Base-by-base conservation (phyloP, 2,329 filamentous ascomycete species). In the Monosporascus sp. region DNA sequence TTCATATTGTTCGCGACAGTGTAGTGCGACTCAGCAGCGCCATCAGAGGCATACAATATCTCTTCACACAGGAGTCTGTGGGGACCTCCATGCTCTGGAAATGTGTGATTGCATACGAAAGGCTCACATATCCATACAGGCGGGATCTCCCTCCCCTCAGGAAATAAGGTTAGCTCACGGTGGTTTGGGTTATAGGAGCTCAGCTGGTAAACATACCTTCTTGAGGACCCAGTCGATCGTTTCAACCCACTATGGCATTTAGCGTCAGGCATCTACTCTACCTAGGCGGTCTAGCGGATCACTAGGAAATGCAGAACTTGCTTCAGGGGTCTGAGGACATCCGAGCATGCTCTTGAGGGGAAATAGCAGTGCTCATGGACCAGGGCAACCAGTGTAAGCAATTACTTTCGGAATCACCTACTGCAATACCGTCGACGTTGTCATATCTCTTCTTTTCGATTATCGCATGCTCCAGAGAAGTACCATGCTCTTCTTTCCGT, bases 141-240 rank as follows among this genome's bases (percentile, higher is more conserved):
- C 6, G 46, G 43, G 37, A 59, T 47, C 49, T 51, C 49, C 18
- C 46, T 35, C 31, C 47, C 41, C 48, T 35, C 14, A 35, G 9
- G 5, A 35, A 31, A 14, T 5, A 1, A 35, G 5, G 31, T 35
- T 35, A 35, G 31, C 31, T 11, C 31, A 14, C 31, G 31, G 31
- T 35, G 31, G 9, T 35, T 31, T 9, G 9, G 31, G 9, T 11
- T 35, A 35, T 35, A 35, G 31, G 31, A 35, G 31, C 31, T 35
- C 31, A 35, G 31, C 31, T 35, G 9, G 52, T 50, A 31, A 48
- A 52, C 35, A 20, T 52, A 65, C 58, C 52, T 52, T 54, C 43
- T 58, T 58, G 46, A 64, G 52, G 11, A 60, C 37, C 62, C 62
- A 64, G 27, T 59, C 50, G 17, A 65, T 61, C 20, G 59, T 63